These are phyloP conservation scores for Colletotrichum liriopes DNA, from an alignment of 2,329 filamentous ascomycete species.

Conservation along the genomic window DNA sequence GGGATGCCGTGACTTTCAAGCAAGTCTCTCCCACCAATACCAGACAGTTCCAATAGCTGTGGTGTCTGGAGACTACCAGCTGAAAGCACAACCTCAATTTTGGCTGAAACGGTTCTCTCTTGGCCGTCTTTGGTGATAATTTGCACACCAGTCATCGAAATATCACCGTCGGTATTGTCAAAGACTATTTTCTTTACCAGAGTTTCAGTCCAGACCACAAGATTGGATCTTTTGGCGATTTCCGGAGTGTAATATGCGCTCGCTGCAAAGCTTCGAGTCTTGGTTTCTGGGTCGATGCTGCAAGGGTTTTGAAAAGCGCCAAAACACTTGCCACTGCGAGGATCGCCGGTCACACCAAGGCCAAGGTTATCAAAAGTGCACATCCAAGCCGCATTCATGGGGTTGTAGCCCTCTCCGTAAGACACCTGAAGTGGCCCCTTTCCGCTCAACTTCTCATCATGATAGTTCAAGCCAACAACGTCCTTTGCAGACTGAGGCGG, in stretches of 20 bases:
- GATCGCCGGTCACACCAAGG: constrained; percentile 52
- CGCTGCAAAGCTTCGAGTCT: constrained; percentile 52
- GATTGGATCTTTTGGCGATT: constrained; percentile 42
- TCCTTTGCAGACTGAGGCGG: constrained; percentile 49
- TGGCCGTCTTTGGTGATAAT: constrained; percentile 29
- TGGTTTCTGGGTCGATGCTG: constrained; percentile 51
- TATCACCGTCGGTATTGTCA: not conserved
- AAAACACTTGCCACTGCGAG: constrained; percentile 49
- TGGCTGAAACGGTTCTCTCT: constrained; percentile 44
- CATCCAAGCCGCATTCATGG: constrained; percentile 55
- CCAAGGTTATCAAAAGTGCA: constrained; percentile 54
- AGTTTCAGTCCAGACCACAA: constrained; percentile 46
- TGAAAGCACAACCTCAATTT: constrained; percentile 59
- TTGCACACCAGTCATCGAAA: constrained; percentile 20
- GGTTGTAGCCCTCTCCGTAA: constrained; percentile 52
- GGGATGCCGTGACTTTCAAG: constrained; percentile 52
- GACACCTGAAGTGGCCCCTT: constrained; percentile 57
- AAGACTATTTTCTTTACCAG: constrained; percentile 27
- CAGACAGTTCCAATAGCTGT: constrained; percentile 60
- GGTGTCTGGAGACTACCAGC: constrained; percentile 60
- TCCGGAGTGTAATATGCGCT: constrained; percentile 52
- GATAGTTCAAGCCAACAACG: constrained; percentile 50
- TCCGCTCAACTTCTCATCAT: constrained; percentile 51
- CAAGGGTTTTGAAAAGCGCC: constrained; percentile 54
- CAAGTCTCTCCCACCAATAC: constrained; percentile 54